Conservation (phyloP, 768 basidiomycete species). For the Amanita exitialis region DNA sequence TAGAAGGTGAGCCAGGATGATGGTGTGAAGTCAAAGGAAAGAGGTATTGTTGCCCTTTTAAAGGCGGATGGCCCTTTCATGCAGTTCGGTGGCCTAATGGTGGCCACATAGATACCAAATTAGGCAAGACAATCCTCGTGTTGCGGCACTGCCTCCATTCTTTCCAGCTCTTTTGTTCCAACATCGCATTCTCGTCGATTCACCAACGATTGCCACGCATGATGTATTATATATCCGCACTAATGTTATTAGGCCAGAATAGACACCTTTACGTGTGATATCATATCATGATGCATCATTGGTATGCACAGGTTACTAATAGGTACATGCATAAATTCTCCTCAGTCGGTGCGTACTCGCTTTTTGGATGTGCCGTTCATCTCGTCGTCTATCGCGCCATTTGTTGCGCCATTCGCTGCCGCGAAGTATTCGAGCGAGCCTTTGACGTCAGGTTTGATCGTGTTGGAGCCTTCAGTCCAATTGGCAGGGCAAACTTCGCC, state of each 20-base stretch:
- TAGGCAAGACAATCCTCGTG: not conserved
- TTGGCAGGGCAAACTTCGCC: constrained; percentile 92
- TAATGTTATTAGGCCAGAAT: no score
- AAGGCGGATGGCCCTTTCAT: not conserved
- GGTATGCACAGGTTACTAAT: not conserved
- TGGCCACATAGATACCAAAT: not conserved
- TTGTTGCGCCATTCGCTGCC: constrained; percentile 13
- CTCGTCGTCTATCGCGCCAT: constrained; percentile 1
- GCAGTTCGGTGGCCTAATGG: not conserved
- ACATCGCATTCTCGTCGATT: no score
- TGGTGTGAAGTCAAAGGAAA: not conserved
- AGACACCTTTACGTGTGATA: no score
- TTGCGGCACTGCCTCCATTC: not conserved
- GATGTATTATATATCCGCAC: no score
- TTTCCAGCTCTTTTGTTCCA: not conserved
- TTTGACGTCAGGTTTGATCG: constrained; percentile 73
- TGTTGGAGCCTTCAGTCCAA: constrained; percentile 76
- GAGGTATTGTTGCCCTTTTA: not conserved
- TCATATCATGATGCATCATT: not conserved
- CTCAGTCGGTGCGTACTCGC: constrained; percentile 43
- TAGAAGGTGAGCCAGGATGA: not conserved
- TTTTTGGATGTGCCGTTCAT: constrained; percentile 34
- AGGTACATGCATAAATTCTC: not conserved
- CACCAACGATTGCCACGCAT: no score
- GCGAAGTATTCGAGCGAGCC: constrained; percentile 70